Percentiles rank a stretch among this genome's conserved stretches.
phyloP scores from a whole-genome alignment of 306 rosid species.

The Rosa persica region DNA sequence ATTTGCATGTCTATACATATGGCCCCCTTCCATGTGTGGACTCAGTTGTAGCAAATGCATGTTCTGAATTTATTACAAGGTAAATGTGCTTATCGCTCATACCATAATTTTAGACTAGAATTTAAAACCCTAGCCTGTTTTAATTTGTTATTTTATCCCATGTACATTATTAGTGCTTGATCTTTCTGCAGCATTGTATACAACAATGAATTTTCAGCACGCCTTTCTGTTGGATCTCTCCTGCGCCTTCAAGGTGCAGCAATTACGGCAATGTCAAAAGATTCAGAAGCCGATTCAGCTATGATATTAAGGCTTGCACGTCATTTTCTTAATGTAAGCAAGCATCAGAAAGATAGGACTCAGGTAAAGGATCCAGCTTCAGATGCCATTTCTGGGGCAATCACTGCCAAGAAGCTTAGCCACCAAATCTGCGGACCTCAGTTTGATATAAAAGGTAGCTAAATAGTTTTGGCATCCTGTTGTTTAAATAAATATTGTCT shows the following conservation, averaged over 20 bases:
- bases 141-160: conserved; percentile 10
- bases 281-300: conserved; percentile 58
- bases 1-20: conserved; percentile 80
- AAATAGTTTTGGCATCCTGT: background rate
- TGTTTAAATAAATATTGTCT: background rate
- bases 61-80: conserved; percentile 87
- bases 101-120: conserved; percentile 9
- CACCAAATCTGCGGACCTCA: conserved; percentile 34
- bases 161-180: conserved; percentile 21
- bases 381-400: conserved; percentile 29
- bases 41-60: conserved; percentile 72
- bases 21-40: conserved; percentile 97
- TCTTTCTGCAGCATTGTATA: conserved; percentile 62
- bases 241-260: conserved; percentile 90
- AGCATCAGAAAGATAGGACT: conserved; percentile 39
- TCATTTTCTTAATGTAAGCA: conserved; percentile 49
- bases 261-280: conserved; percentile 67
- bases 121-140: background rate
- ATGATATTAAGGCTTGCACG: conserved; percentile 62
- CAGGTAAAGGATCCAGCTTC: conserved; percentile 39
- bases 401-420: conserved; percentile 26
- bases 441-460: conserved; percentile 45
- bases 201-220: conserved; percentile 78
- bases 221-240: conserved; percentile 79
- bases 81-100: conserved; percentile 25